Evolutionary conservation across 2,329 filamentous ascomycete genomes (phyloP), one percentile per base, ranked within the genome.

Genomic region (Alternaria rosae): DNA sequence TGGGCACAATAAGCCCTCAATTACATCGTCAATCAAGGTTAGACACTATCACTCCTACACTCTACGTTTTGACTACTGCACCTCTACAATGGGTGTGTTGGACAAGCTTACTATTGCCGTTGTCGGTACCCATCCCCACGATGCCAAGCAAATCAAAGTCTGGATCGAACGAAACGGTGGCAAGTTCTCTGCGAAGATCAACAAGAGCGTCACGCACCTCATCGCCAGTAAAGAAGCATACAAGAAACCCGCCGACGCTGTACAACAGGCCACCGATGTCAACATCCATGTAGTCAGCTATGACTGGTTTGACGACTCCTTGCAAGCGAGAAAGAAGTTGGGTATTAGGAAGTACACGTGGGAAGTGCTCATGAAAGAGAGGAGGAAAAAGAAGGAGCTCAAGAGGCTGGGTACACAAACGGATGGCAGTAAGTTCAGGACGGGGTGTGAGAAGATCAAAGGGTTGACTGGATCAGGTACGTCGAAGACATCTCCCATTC

Each of bases 141-240:
- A 67, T 6, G 17, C 62, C 3, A 82, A 85, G 1, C 86, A 91
- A 43, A 84, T 95, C 35, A 83, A 83, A 35, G 81, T 82, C 41
- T 97, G 92, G 92, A 84, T 92, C 10, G 80, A 81, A 5, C 73
- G 82, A 5, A 87, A 91, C 60, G 88, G 87, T 7, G 93, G 91
- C 2, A 76, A 59, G 1, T 90, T 88, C 73, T 79, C 81, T 0
- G 75, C 81, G 1, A 79, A 82, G 0, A 78, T 92, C 17, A 82
- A 82, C 25, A 75, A 82, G 0, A 70, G 81, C 0, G 87, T 90
- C 10, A 97, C 93, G 0, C 93, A 97, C 78, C 80, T 97, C 0
- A 84, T 97, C 21, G 87, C 88, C 56, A 88, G 87, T 0, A 81
- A 85, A 52, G 84, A 88, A 32, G 86, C 89, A 15, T 93, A 88